phyloP scores from a whole-genome alignment of 2,329 filamentous ascomycete genomes.

The Cladosporium sphaerospermum region DNA sequence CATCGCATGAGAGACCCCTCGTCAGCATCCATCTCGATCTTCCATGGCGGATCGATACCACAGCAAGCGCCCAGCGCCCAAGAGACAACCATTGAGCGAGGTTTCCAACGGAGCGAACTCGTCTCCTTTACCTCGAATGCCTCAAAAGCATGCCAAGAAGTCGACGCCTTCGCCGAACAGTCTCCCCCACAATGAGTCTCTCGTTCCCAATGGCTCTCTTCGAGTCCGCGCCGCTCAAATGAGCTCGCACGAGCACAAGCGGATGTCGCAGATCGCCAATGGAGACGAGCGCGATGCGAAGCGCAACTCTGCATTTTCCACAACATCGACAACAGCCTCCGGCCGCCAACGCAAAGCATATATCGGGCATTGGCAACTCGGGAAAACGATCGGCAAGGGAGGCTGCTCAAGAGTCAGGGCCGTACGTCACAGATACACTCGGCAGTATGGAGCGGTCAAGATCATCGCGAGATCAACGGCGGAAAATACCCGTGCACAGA shows the following conservation, averaged over 20 bases:
- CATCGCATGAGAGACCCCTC: background rate
- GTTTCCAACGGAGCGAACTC: slow-evolving; percentile 26
- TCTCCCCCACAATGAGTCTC: slow-evolving; percentile 40
- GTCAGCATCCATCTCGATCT: too few species aligned
- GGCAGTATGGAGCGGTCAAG: slow-evolving; percentile 84
- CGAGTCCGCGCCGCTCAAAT: slow-evolving; percentile 33
- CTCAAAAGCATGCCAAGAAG: background rate
- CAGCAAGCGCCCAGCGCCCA: slow-evolving; percentile 17
- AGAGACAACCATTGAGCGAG: slow-evolving; percentile 27
- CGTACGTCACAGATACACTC: slow-evolving; percentile 69
- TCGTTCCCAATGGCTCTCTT: slow-evolving; percentile 39
- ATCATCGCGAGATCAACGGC: slow-evolving; percentile 80
- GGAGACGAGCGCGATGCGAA: slow-evolving; percentile 46
- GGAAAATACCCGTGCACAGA: slow-evolving; percentile 75
- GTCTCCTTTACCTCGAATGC: slow-evolving; percentile 15
- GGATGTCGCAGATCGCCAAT: slow-evolving; percentile 44
- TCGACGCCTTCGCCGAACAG: background rate
- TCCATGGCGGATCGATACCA: slow-evolving; percentile 29
- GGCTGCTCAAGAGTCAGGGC: slow-evolving; percentile 82
- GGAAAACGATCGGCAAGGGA: slow-evolving; percentile 81
- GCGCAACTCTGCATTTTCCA: slow-evolving; percentile 49
- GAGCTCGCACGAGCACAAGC: slow-evolving; percentile 43
- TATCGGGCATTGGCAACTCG: slow-evolving; percentile 90
- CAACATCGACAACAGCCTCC: slow-evolving; percentile 49
- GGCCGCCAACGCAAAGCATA: slow-evolving; percentile 54